These are phyloP conservation scores for Odonthalia washingtoniensis DNA, from an alignment of 31 red algal genomes.

Conservation along the genomic window DNA sequence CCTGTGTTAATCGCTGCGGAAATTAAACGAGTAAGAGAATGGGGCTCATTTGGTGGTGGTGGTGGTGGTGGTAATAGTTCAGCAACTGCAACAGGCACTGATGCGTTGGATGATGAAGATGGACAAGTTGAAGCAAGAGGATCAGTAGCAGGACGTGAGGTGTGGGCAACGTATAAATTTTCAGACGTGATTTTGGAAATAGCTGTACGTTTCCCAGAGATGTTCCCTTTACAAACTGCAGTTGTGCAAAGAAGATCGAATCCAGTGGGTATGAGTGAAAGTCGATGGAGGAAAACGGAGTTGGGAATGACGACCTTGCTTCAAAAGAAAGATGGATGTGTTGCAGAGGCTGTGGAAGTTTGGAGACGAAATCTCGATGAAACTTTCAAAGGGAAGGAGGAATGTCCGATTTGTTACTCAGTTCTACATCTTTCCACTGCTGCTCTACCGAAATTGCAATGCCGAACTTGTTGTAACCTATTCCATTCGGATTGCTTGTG, in stretches of 20 bases:
- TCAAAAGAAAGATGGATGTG: conserved; percentile 64
- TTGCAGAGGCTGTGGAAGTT: conserved; percentile 79
- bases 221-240: conserved; percentile 80
- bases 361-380: conserved; percentile 86
- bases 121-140: conserved; percentile 73
- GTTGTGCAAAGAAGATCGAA: conserved; percentile 58
- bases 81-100: not conserved
- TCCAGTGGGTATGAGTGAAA: conserved; percentile 67
- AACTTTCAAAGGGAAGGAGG: conserved; percentile 77
- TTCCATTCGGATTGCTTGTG: conserved; percentile 92
- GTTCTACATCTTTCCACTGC: conserved; percentile 82
- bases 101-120: conserved; percentile 39
- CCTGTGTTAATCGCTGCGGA: conserved; percentile 76
- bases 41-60: conserved; percentile 49
- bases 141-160: conserved; percentile 76
- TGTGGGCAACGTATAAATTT: conserved; percentile 81
- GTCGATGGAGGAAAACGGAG: conserved; percentile 74
- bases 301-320: conserved; percentile 79
- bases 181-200: conserved; percentile 86
- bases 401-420: conserved; percentile 97
- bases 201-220: conserved; percentile 79
- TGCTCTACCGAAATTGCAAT: conserved; percentile 73
- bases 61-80: not conserved
- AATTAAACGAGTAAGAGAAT: conserved; percentile 58
- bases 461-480: conserved; percentile 79